Percentiles rank a stretch among this genome's conserved stretches.
Evolutionary conservation across 371 early-diverging fungal species (phyloP).

Genomic region (Synchytrium microbalum): DNA sequence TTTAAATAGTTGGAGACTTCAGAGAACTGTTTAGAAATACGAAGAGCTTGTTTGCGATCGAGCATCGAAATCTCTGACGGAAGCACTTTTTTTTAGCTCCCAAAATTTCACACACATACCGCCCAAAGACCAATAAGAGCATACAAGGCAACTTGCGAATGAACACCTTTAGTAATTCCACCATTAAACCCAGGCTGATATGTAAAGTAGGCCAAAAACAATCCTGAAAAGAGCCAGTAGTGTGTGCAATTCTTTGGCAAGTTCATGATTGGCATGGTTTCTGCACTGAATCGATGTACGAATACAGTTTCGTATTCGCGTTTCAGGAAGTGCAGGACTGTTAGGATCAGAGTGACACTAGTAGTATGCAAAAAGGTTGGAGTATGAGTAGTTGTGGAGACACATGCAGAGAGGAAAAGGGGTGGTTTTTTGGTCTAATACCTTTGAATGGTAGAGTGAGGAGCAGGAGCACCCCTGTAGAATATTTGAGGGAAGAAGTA

Average conservation of each 20-base stretch:
- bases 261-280: constrained; percentile 89
- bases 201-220: constrained; percentile 73
- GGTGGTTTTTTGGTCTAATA: no score
- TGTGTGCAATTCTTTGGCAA: constrained; percentile 93
- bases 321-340: constrained; percentile 83
- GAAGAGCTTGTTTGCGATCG: neutral
- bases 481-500: constrained; percentile 60
- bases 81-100: no score
- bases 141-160: constrained; percentile 48
- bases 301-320: constrained; percentile 89
- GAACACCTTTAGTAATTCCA: constrained; percentile 18
- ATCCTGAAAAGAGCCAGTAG: constrained; percentile 86
- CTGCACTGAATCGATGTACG: constrained; percentile 86
- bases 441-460: constrained; percentile 25
- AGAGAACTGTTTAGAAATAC: constrained; percentile 29
- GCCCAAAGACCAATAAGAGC: constrained; percentile 55
- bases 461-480: constrained; percentile 44
- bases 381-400: neutral
- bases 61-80: neutral
- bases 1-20: constrained; percentile 79
- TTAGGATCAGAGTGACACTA: constrained; percentile 54
- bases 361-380: neutral
- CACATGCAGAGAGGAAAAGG: no score
- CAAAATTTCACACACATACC: constrained; percentile 50
- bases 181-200: constrained; percentile 27